phyloP scores from a whole-genome alignment of 441 rosid species.

The Breynia disticha region DNA sequence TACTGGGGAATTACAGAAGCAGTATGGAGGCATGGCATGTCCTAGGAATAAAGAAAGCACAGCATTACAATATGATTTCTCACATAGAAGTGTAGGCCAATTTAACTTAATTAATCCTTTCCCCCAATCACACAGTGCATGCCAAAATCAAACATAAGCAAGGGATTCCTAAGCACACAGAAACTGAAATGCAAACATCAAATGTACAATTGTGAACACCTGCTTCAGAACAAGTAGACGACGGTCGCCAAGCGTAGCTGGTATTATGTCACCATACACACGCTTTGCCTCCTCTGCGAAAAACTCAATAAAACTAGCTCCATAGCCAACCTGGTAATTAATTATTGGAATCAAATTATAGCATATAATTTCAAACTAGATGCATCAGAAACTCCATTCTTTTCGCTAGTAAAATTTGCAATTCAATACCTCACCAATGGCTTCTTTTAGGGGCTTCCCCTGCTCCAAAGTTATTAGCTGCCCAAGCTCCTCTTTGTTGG shows the following conservation, averaged over 20 bases:
- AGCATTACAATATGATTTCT: too few species aligned
- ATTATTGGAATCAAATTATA: slow-evolving; percentile 20
- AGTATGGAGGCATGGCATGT: not conserved
- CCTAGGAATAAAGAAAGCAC: too few species aligned
- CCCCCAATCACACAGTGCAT: too few species aligned
- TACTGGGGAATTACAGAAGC: not conserved
- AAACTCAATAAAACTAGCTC: slow-evolving; percentile 89
- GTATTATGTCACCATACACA: slow-evolving; percentile 87
- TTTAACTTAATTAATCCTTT: too few species aligned
- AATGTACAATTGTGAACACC: slow-evolving; percentile 28
- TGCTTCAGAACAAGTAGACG: slow-evolving; percentile 80
- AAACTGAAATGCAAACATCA: not conserved
- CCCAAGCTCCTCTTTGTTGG: slow-evolving; percentile 91
- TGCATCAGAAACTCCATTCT: too few species aligned
- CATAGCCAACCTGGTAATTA: slow-evolving; percentile 63
- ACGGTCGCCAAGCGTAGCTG: slow-evolving; percentile 67
- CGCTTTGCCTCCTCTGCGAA: slow-evolving; percentile 96
- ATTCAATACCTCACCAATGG: slow-evolving; percentile 73
- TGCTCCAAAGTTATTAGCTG: slow-evolving; percentile 92
- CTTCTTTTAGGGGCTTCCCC: slow-evolving; percentile 92
- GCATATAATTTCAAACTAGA: too few species aligned
- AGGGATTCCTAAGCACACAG: not conserved
- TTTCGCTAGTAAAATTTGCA: not conserved
- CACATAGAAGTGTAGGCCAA: too few species aligned
- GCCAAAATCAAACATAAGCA: not conserved